Conservation (phyloP, 306 rosid species). For the Quercus alba region DNA sequence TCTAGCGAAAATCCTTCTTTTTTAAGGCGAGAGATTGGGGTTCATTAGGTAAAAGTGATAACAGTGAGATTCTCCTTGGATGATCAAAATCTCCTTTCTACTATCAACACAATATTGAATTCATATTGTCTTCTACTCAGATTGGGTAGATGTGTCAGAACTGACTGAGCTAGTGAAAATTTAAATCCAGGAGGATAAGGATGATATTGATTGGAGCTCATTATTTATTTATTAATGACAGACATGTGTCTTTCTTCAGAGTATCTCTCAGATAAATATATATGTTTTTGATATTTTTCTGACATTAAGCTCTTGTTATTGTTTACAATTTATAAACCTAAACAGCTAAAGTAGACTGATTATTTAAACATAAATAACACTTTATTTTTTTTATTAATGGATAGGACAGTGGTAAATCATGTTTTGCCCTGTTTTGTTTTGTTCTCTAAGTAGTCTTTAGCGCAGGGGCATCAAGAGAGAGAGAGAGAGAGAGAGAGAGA, state of each 20-base stretch:
- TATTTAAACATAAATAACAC: slow-evolving; percentile 19
- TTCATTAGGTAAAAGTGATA: slow-evolving; percentile 34
- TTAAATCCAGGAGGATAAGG: slow-evolving; percentile 23
- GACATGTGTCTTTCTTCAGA: slow-evolving; percentile 18
- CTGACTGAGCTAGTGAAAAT: slow-evolving; percentile 29
- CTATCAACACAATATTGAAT: not conserved
- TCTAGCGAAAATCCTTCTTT: slow-evolving; percentile 14
- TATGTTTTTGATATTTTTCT: slow-evolving; percentile 4
- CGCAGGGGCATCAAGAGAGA: too few species aligned
- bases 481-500: not conserved
- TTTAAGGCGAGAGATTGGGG: slow-evolving; percentile 7
- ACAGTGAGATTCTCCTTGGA: slow-evolving; percentile 19
- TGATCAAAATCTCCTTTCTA: not conserved
- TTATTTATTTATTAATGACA: not conserved
- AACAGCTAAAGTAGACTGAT: slow-evolving; percentile 17
- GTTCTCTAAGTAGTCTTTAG: not conserved
- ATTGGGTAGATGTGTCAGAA: slow-evolving; percentile 15
- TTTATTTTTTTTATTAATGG: not conserved
- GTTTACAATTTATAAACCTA: not conserved
- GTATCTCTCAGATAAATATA: slow-evolving; percentile 18
- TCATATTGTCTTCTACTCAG: not conserved
- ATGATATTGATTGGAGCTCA: slow-evolving; percentile 18
- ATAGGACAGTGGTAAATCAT: slow-evolving; percentile 3
- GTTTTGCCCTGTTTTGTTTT: not conserved
- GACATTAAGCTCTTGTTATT: slow-evolving; percentile 14